These are phyloP conservation scores for Piromyces finnis DNA, from an alignment of 192 early-diverging fungal genomes.

Conservation along the genomic window DNA sequence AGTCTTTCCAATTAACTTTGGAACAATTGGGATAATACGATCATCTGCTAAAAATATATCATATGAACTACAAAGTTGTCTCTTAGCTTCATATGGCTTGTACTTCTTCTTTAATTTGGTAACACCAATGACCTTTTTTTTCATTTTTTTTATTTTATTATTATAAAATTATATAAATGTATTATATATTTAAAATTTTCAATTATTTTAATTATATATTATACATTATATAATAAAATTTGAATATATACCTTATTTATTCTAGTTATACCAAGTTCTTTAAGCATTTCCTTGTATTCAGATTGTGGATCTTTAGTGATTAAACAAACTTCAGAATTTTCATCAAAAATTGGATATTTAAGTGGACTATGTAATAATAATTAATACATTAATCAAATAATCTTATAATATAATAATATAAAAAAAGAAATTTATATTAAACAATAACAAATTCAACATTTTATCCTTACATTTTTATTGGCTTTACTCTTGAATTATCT, in stretches of 20 bases:
- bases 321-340: conserved; percentile 62
- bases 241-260: conserved; percentile 31
- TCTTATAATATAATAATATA: too few relatives aligned
- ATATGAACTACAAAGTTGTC: conserved; percentile 51
- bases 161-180: not conserved
- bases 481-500: conserved; percentile 34
- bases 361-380: conserved; percentile 30
- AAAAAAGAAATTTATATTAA: too few relatives aligned
- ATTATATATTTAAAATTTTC: too few relatives aligned
- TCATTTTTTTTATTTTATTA: too few relatives aligned
- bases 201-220: too few relatives aligned
- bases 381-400: not conserved
- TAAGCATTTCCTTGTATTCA: conserved; percentile 56
- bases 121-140: conserved; percentile 54
- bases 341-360: conserved; percentile 37
- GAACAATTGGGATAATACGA: conserved; percentile 51
- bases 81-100: conserved; percentile 60
- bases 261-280: conserved; percentile 33
- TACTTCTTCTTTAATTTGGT: conserved; percentile 63
- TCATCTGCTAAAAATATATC: conserved; percentile 84
- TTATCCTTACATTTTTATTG: conserved; percentile 38
- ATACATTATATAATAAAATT: too few relatives aligned
- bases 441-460: not conserved
- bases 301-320: conserved; percentile 73
- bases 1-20: conserved; percentile 59